Conservation (phyloP, 352 stramenopile species). For the Globisporangium splendens region DNA sequence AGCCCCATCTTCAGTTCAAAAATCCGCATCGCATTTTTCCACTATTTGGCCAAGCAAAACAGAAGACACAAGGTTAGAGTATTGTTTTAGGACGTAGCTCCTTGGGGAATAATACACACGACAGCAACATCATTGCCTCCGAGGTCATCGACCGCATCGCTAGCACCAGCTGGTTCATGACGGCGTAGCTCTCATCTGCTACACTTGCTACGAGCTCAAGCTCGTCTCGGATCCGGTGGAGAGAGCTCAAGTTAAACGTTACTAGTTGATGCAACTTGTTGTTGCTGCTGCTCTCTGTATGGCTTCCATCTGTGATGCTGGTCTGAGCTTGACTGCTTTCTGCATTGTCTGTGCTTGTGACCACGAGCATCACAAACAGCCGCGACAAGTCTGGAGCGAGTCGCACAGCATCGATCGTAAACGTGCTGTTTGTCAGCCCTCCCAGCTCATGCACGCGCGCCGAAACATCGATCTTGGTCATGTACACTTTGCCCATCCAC, state of each 20-base stretch:
- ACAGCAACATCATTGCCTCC: slow-evolving; percentile 20
- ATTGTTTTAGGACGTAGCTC: too few relatives aligned
- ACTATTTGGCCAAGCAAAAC: slow-evolving; percentile 18
- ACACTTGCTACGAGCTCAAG: slow-evolving; percentile 27
- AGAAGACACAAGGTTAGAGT: too few relatives aligned
- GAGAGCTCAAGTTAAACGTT: slow-evolving; percentile 27
- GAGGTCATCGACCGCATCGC: slow-evolving; percentile 34
- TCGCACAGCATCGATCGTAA: slow-evolving; percentile 33
- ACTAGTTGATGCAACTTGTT: slow-evolving; percentile 28
- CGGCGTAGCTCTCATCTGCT: slow-evolving; percentile 18
- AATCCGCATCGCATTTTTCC: slow-evolving; percentile 72
- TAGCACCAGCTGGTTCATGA: slow-evolving; percentile 30
- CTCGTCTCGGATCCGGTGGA: slow-evolving; percentile 31
- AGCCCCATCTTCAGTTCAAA: slow-evolving; percentile 80
- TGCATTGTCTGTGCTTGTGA: not conserved
- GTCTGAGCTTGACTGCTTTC: too few relatives aligned
- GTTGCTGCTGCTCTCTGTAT: not conserved
- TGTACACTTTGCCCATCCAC: slow-evolving; percentile 55
- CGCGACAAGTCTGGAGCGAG: slow-evolving; percentile 33
- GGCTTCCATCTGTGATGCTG: slow-evolving; percentile 3
- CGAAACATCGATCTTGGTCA: slow-evolving; percentile 40
- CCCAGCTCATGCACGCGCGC: slow-evolving; percentile 14
- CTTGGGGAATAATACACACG: too few relatives aligned
- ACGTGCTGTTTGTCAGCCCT: not conserved
- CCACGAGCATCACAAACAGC: slow-evolving; percentile 28